Percentiles rank a stretch among this genome's conserved stretches.
Evolutionary conservation across 768 basidiomycete species (phyloP).

Genomic region (Cystofilobasidium bisporidii): DNA sequence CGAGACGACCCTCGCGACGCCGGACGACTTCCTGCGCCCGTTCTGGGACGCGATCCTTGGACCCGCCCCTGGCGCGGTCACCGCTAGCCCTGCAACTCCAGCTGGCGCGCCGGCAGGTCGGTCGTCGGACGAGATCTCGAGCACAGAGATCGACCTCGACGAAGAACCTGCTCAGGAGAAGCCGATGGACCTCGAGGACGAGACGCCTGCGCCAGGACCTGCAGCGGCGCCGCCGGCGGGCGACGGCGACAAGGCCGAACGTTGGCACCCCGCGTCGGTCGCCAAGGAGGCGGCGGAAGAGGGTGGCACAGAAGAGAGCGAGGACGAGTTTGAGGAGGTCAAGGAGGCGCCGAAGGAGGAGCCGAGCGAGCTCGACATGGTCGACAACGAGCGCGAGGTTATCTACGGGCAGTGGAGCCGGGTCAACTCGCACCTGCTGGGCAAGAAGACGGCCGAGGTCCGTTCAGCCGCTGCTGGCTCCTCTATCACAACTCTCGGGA

Average conservation of each 20-base stretch:
- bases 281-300: not conserved
- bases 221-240: not conserved
- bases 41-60: constrained; percentile 72
- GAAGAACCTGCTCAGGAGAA: not conserved
- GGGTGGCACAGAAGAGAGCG: not conserved
- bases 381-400: constrained; percentile 49
- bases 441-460: constrained; percentile 82
- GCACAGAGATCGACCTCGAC: not conserved
- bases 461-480: constrained; percentile 12
- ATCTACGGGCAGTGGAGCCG: constrained; percentile 92
- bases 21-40: constrained; percentile 61
- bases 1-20: constrained; percentile 69
- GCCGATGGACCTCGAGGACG: not conserved
- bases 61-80: too few relatives aligned
- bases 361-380: constrained; percentile 50
- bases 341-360: constrained; percentile 57
- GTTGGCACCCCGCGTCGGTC: not conserved
- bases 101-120: not conserved
- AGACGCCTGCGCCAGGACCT: not conserved
- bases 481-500: constrained; percentile 4
- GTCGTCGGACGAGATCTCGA: not conserved
- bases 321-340: constrained; percentile 5
- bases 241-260: too few relatives aligned
- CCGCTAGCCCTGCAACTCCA: not conserved
- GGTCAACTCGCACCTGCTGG: constrained; percentile 78